Evolutionary conservation across 176 grass and related monocot genomes (phyloP).

Genomic region (Triticum turgidum): DNA sequence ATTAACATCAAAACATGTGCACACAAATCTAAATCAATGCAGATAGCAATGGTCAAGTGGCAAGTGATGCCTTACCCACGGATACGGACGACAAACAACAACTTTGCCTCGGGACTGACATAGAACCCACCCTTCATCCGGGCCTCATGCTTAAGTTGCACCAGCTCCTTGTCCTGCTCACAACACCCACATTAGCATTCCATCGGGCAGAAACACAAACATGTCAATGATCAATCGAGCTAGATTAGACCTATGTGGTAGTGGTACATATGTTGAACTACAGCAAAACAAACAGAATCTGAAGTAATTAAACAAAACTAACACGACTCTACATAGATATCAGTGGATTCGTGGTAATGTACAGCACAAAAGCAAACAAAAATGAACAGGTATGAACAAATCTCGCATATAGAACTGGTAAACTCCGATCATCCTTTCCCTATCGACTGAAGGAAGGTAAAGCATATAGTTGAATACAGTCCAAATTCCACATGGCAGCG

Average conservation of each 20-base stretch:
- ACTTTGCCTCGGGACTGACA: constrained; percentile 60
- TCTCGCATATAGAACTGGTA: too few relatives aligned
- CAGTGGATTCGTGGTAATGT: too few relatives aligned
- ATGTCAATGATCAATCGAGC: background rate
- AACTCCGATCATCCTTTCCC: background rate
- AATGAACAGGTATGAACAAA: background rate
- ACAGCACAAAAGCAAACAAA: background rate
- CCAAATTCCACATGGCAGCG: too few relatives aligned
- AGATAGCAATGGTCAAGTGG: too few relatives aligned
- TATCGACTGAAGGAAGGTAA: background rate
- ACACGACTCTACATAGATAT: background rate
- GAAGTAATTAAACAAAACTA: background rate
- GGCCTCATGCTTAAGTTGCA: constrained; percentile 79
- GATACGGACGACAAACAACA: too few relatives aligned
- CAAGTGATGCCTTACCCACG: too few relatives aligned
- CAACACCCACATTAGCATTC: too few relatives aligned
- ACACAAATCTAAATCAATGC: too few relatives aligned
- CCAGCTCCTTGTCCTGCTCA: constrained; percentile 65
- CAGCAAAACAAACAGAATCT: background rate
- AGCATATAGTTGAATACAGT: background rate
- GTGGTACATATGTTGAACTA: background rate
- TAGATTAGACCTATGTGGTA: background rate
- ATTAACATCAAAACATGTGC: too few relatives aligned
- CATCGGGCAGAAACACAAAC: too few relatives aligned
- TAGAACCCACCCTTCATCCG: constrained; percentile 94